Base-by-base conservation (phyloP, 1,284 basidiomycete genomes). In the Cryptococcus amylolentus region DNA sequence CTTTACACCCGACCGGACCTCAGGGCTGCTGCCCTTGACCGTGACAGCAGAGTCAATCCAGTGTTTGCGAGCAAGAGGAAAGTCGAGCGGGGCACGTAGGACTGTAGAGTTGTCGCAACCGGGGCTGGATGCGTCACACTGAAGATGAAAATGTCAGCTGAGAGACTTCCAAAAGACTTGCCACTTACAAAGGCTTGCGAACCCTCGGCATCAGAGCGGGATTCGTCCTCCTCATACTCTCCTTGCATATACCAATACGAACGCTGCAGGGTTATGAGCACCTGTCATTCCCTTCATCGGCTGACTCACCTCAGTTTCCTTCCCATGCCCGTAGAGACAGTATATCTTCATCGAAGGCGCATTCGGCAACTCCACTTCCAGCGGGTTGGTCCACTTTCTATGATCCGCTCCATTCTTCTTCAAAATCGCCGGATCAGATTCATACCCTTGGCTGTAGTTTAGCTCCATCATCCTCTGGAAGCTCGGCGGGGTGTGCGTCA, bases 361-460 rank as follows among this genome's bases (percentile, higher is more conserved):
- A 50, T 87, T 79, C 0, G 95, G 95, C n/a, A 92, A 79, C 68
- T 85, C 84, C 20, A 88, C 82, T 77, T 98, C 95, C 6, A 98
- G 81, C 9, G 95, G 95, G 75, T 98, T 98, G n/a, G 87, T 83
- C 94, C 95, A 98, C 78, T 93, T 77, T 16, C 63, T 54, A 58
- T 84, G 85, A 77, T 92, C 86, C 42, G 80, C 64, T 63, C 86
- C 82, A 71, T 93, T 94, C 63, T 71, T 77, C 66, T 81, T 81
- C 56, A 94, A 72, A 49, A 80, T 76, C 52, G 81, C 78, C 58
- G 86, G 84, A 67, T 94, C 84, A 10, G 85, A 82, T 78, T 98
- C 94, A 48, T 98, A 88, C 0, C 92, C 94, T 75, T 86, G 88
- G n/a, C 89, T 93, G 77, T 95, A 98, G 73, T 98, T 98, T 1